Evolutionary conservation across 179 eudicot genomes (phyloP), one percentile per base, ranked within the genome.

Genomic region (Spergularia azorica): DNA sequence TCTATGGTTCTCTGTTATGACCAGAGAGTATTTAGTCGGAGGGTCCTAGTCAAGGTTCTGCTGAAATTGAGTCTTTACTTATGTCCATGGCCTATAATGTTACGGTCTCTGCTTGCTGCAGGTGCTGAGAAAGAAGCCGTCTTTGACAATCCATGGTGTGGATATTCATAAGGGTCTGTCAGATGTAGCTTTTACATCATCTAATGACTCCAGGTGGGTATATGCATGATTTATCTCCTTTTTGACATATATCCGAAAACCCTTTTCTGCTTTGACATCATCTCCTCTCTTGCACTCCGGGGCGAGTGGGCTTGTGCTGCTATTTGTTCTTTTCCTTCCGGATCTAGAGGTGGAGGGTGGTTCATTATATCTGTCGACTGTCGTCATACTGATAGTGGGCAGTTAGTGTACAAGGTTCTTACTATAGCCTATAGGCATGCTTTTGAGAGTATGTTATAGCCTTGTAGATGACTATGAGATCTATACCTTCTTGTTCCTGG

Each of bases 171-270:
- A 78, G 66, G 97, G 97, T 63, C 76, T 95, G 20, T 84, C 95
- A 65, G 98, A 95, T 87, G 79, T 95, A 80, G 90, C 94, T 21
- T 93, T 95, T 78, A 56, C 95, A 79, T 85, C 89, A 78, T 75
- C 77, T 71, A 81, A 82, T 74, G 75, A 84, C 76, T 85, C 91
- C 71, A 91, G 98, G 98, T 95, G 58, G 69, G 86, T 85, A 21
- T 59, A 50, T 70, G 63, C 57, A 38, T 69, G 51, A 20, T 60
- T 48, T 62, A 21, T 66, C 71, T 43, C 6, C 48, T 51, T 39
- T 13, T 64, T 60, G 36, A 50, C 52, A 10, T 48, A n/a, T 6
- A 51, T 61, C 17, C 13, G n/a, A 1, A 54, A 9, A 74, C 5
- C 0, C 3, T 39, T 26, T 51, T 21, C n/a, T 18, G 32, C 12